Conservation (phyloP, 352 stramenopile species). For the Globisporangium polare region DNA sequence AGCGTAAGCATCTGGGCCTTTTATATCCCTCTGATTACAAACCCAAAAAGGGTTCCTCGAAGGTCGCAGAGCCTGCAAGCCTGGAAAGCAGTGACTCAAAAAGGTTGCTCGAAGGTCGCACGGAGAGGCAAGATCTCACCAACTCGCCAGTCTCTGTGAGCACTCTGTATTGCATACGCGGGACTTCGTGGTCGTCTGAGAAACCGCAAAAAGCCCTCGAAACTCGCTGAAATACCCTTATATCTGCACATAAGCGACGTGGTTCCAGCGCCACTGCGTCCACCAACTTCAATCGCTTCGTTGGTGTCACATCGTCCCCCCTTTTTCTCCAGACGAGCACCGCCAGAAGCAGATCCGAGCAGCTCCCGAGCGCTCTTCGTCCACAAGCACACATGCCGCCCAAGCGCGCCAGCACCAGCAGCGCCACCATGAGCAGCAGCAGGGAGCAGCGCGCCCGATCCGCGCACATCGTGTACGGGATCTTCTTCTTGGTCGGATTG, state of each 20-base stretch:
- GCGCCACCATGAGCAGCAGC: not conserved
- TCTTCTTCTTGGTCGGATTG: constrained; percentile 80
- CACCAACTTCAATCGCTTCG: not conserved
- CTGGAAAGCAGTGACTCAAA: not conserved
- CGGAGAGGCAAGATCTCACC: constrained; percentile 3
- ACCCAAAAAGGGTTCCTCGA: not conserved
- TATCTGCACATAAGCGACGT: too few species aligned
- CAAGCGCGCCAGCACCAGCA: not conserved
- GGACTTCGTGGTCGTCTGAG: too few species aligned
- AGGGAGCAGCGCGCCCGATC: constrained; percentile 19
- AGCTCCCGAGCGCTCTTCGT: not conserved
- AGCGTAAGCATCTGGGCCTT: constrained; percentile 1
- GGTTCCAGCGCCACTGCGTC: too few species aligned
- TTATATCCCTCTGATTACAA: constrained; percentile 2
- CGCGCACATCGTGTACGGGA: constrained; percentile 47
- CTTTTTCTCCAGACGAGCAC: not conserved
- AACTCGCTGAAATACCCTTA: too few species aligned
- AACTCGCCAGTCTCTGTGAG: too few species aligned
- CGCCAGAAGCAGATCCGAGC: not conserved
- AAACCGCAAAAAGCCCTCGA: too few species aligned
- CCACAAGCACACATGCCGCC: not conserved
- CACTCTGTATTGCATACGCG: too few species aligned
- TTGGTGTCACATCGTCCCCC: not conserved
- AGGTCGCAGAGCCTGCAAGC: not conserved
- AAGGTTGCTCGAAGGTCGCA: constrained; percentile 6